Evolutionary conservation across 306 rosid genomes (phyloP).

Genomic region (Medicago ruthenica): DNA sequence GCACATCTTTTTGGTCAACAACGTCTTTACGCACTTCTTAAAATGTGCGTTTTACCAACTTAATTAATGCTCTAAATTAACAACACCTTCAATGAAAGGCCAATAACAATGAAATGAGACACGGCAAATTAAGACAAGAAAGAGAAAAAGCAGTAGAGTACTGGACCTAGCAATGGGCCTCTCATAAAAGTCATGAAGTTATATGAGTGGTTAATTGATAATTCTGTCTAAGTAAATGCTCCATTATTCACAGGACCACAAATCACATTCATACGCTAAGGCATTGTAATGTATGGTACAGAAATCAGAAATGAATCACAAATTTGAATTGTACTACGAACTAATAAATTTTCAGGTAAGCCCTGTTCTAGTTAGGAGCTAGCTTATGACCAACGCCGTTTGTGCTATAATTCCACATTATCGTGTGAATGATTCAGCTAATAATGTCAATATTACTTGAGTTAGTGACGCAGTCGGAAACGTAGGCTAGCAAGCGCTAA

Average conservation of each 20-base stretch:
- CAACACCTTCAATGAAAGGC: slow-evolving; percentile 10
- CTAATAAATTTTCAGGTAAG: not conserved
- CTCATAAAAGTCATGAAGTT: slow-evolving; percentile 9
- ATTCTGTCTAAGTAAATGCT: slow-evolving; percentile 31
- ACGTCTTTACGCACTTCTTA: not conserved
- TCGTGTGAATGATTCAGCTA: too few relatives aligned
- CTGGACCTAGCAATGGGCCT: slow-evolving; percentile 32
- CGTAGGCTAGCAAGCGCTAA: too few relatives aligned
- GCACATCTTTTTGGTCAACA: too few relatives aligned
- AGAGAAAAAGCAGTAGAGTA: not conserved
- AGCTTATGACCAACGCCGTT: not conserved
- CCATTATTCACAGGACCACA: slow-evolving; percentile 46
- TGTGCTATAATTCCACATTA: not conserved
- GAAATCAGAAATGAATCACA: not conserved
- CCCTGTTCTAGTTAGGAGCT: not conserved
- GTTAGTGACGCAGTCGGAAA: too few relatives aligned
- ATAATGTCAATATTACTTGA: too few relatives aligned
- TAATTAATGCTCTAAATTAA: slow-evolving; percentile 14
- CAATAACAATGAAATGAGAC: slow-evolving; percentile 18
- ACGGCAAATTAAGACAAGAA: not conserved
- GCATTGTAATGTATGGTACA: not conserved
- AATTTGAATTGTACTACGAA: not conserved
- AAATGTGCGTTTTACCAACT: slow-evolving; percentile 11
- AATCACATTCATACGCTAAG: not conserved
- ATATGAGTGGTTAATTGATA: slow-evolving; percentile 25